These are phyloP conservation scores for Aspergillus carlsbadensis DNA, from an alignment of 495 filamentous ascomycete genomes.

Conservation along the genomic window DNA sequence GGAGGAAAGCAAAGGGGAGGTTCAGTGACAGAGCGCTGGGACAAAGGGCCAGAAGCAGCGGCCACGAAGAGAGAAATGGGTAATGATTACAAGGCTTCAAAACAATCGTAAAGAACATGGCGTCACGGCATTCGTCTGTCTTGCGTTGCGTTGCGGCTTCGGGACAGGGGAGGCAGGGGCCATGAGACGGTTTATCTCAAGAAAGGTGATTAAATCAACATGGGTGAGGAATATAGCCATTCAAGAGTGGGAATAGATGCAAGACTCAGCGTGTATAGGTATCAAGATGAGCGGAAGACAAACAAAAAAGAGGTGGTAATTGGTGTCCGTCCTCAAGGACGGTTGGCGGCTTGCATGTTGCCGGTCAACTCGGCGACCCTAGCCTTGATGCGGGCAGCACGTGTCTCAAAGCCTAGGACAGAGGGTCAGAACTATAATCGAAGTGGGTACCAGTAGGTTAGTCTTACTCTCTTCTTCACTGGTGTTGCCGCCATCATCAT, in stretches of 20 bases:
- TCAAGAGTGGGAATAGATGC: slow-evolving; percentile 1
- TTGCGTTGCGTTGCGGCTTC: not conserved
- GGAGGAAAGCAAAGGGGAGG: slow-evolving; percentile 6
- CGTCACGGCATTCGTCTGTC: slow-evolving; percentile 1
- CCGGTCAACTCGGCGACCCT: slow-evolving; percentile 92
- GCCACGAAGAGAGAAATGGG: not conserved
- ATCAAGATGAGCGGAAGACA: slow-evolving; percentile 1
- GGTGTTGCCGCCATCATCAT: slow-evolving; percentile 83
- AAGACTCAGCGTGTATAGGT: slow-evolving; percentile 8
- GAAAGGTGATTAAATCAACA: not conserved
- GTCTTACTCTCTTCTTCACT: slow-evolving; percentile 94
- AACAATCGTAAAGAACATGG: slow-evolving; percentile 4
- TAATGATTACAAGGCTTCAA: slow-evolving; percentile 2
- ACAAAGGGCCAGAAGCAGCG: not conserved
- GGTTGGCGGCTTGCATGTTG: slow-evolving; percentile 61
- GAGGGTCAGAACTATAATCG: slow-evolving; percentile 19
- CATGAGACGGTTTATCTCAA: not conserved
- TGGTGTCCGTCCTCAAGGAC: not conserved
- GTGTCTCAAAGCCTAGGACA: slow-evolving; percentile 79
- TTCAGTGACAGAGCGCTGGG: no score
- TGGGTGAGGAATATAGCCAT: slow-evolving; percentile 11
- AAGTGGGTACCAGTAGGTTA: not conserved
- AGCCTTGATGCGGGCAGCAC: slow-evolving; percentile 96
- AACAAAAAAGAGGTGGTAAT: not conserved
- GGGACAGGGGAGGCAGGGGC: slow-evolving; percentile 1